Base-by-base conservation (phyloP, 2,329 filamentous ascomycete species). In the Didymella pomorum region DNA sequence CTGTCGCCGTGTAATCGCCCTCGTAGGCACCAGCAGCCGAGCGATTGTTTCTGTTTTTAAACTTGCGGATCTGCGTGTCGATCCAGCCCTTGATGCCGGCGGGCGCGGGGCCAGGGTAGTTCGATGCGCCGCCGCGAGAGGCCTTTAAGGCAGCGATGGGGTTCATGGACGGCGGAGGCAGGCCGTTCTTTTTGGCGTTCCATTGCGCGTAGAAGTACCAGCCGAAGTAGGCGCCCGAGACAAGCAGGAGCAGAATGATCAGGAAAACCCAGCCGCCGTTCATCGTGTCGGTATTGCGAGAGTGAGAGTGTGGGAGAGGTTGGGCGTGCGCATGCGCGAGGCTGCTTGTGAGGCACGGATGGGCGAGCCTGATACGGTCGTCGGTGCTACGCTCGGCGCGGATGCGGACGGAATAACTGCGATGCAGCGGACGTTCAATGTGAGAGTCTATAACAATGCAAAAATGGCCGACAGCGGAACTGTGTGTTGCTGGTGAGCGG, bases 181-280 rank as follows among this genome's bases (percentile, higher is more conserved):
- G 87, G 56, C 92, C 92, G 54, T 93, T 84, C 72, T 87, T 86
- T 61, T 87, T 84, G 49, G 91, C 91, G 69, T 89, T 89, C 68
- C 89, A 81, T 71, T 91, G 89, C 28, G 88, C 87, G 71, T 88
- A 93, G 70, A 87, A 77, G 60, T 92, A 79, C 87, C 89, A 94
- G 71, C 84, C 87, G 55, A 84, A 77, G 56, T 80, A 87, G 69
- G 91, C 74, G 70, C 90, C 31, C 67, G 90, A 73, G 56, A 66
- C 50, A 67, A 92, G 79, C 66, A 92, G 69, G 71, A 94, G 76
- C 71, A 92, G 83, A 73, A 96, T 87, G 75, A 93, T 84, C 79
- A 93, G 87, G 63, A 89, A 84, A 72, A 88, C 87, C 65, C 84
- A 43, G 64, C 71, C 67, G 67, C 73, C 74, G 71, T 76, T 75